phyloP scores from a whole-genome alignment of 2,329 filamentous ascomycete species.

The Diaporthe amygdali region DNA sequence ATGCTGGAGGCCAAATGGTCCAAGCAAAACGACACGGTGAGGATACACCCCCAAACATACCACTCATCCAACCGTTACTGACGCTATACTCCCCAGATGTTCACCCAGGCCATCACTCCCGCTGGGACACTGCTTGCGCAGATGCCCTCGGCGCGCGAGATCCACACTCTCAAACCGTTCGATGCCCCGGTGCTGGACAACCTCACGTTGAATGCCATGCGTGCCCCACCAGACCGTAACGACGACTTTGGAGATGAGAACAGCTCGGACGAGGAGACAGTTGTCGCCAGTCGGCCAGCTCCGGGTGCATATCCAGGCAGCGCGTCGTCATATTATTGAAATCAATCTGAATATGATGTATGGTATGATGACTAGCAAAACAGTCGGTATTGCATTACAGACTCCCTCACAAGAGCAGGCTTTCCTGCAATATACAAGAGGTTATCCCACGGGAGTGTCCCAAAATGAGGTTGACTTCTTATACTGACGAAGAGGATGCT shows the following conservation, averaged over 20 bases:
- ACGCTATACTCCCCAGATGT: constrained; percentile 63
- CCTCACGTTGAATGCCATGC: constrained; percentile 67
- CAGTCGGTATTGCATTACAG: too few species aligned
- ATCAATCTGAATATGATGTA: background rate
- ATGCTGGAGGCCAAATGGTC: constrained; percentile 90
- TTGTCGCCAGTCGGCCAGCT: constrained; percentile 22
- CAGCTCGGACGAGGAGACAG: constrained; percentile 49
- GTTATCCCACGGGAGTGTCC: too few species aligned
- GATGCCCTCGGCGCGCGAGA: constrained; percentile 88
- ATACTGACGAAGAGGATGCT: background rate
- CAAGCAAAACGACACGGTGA: constrained; percentile 89
- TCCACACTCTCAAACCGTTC: constrained; percentile 75
- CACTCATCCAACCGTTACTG: background rate
- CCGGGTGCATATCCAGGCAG: constrained; percentile 22
- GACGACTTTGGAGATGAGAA: constrained; percentile 46
- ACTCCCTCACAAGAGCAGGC: too few species aligned
- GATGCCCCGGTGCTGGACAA: constrained; percentile 68
- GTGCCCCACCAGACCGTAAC: constrained; percentile 53
- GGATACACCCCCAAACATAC: constrained; percentile 34
- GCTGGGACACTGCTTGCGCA: constrained; percentile 73
- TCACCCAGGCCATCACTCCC: constrained; percentile 78
- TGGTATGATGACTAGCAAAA: background rate
- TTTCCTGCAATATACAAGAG: background rate
- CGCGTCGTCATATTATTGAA: constrained; percentile 27
- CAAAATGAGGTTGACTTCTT: too few species aligned